phyloP scores from a whole-genome alignment of 225 moss, liverwort and hornwort species.

The Physcomitrium patens region DNA sequence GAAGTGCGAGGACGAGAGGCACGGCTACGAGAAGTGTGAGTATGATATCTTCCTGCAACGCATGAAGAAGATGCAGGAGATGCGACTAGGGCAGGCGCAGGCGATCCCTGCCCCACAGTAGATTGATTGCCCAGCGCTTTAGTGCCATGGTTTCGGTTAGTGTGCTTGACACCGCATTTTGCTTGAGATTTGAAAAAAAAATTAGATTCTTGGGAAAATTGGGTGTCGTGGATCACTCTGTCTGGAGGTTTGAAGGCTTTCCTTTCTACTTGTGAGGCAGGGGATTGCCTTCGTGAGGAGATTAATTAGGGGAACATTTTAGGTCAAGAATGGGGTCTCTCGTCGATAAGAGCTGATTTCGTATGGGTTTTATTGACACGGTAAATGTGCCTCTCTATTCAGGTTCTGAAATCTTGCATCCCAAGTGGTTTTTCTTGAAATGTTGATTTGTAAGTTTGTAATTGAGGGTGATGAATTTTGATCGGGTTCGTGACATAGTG shows the following conservation, averaged over 20 bases:
- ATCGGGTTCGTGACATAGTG: neutral
- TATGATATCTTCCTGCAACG: conserved; percentile 69
- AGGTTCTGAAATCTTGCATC: neutral
- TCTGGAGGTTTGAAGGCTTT: neutral
- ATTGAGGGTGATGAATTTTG: neutral
- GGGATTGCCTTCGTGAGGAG: neutral
- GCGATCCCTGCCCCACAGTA: conserved; percentile 26
- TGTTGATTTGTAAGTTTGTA: neutral
- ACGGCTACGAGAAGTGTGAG: conserved; percentile 78
- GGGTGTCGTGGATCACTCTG: neutral
- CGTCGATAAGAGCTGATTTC: neutral
- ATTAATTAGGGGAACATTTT: neutral
- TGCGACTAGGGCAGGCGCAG: conserved; percentile 16
- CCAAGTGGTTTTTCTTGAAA: neutral
- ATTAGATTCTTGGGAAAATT: neutral
- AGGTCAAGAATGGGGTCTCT: neutral
- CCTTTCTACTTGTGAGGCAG: neutral
- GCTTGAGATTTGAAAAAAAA: neutral
- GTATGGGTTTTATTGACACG: neutral
- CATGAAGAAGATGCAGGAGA: conserved; percentile 70
- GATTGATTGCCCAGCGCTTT: neutral
- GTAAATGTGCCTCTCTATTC: neutral
- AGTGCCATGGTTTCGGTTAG: no score
- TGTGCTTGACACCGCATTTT: neutral
- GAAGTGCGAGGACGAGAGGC: conserved; percentile 76